A percentile compares a stretch with the other conserved stretches of the same genome.
Conservation (phyloP, 73 alveolate species). For the Durusdinium trenchii region DNA sequence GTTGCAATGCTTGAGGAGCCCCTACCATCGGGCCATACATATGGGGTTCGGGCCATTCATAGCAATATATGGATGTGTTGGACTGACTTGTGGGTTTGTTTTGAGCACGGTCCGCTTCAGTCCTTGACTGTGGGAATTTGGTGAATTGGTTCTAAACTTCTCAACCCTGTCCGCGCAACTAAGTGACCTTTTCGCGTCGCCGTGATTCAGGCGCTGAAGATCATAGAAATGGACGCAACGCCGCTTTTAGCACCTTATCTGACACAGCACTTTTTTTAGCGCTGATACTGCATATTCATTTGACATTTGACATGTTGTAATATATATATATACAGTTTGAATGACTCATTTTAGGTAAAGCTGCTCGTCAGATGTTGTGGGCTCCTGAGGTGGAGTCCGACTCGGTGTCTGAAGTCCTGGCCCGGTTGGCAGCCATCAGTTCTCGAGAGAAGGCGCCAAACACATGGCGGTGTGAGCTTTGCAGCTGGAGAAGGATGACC, state of each 20-base stretch:
- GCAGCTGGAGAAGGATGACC: background rate
- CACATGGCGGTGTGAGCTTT: background rate
- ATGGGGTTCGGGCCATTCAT: too few relatives aligned
- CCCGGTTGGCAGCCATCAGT: conserved; percentile 85
- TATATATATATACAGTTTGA: too few relatives aligned
- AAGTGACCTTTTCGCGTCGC: too few relatives aligned
- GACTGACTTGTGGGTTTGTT: too few relatives aligned
- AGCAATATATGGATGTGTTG: too few relatives aligned
- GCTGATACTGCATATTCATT: background rate
- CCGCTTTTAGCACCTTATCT: conserved; percentile 52
- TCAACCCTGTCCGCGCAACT: too few relatives aligned
- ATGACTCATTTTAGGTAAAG: background rate
- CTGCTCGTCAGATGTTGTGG: background rate
- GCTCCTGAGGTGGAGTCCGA: conserved; percentile 73
- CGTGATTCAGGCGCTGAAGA: conserved; percentile 82
- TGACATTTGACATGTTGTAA: background rate
- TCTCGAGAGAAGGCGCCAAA: conserved; percentile 37
- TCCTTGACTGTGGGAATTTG: too few relatives aligned
- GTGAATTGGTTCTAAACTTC: too few relatives aligned
- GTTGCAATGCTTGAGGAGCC: too few relatives aligned
- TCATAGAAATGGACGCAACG: conserved; percentile 72
- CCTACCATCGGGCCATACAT: too few relatives aligned
- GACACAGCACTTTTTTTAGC: background rate
- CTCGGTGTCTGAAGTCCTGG: conserved; percentile 74
- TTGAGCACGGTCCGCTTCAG: too few relatives aligned